A percentile compares a stretch with the other conserved stretches of the same genome.
phyloP scores from a whole-genome alignment of 371 early-diverging fungal species.

The Encephalitozoon romaleae region DNA sequence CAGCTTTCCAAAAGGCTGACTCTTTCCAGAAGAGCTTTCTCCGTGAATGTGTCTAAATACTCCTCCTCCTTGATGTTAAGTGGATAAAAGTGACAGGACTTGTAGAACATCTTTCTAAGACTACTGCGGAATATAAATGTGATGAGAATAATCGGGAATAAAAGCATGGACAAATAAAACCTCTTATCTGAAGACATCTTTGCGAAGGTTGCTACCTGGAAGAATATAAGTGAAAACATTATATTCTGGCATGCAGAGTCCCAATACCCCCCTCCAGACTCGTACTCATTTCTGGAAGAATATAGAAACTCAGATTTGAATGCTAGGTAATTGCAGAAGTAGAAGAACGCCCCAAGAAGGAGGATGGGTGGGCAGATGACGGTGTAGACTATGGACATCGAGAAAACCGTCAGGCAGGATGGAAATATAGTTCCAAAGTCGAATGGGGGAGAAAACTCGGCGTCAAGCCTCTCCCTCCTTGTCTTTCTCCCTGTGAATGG shows the following conservation, averaged over 20 bases:
- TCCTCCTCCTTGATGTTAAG: constrained; percentile 50
- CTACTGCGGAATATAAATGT: constrained; percentile 34
- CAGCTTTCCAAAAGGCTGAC: constrained; percentile 39
- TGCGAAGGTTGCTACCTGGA: constrained; percentile 52
- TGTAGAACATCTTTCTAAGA: constrained; percentile 46
- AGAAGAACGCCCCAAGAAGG: constrained; percentile 54
- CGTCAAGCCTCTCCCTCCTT: constrained; percentile 40
- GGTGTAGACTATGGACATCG: constrained; percentile 58
- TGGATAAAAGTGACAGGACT: constrained; percentile 42
- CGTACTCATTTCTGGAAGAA: constrained; percentile 53
- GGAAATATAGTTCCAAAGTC: constrained; percentile 60
- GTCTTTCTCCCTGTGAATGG: constrained; percentile 38
- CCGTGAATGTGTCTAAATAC: constrained; percentile 51
- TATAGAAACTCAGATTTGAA: constrained; percentile 61
- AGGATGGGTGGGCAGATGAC: constrained; percentile 57
- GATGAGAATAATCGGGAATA: constrained; percentile 49
- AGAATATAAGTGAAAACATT: constrained; percentile 52
- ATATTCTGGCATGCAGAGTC: constrained; percentile 37
- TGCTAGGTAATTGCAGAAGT: constrained; percentile 50
- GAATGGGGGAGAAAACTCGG: constrained; percentile 39
- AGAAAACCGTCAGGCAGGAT: constrained; percentile 56
- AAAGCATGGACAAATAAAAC: neutral
- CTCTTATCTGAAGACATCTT: constrained; percentile 35
- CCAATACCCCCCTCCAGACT: constrained; percentile 61
- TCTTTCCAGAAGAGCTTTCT: constrained; percentile 28